Evolutionary conservation across 140 eudicot species (phyloP), one percentile per base, ranked within the genome.

Genomic region (Cichorium intybus): DNA sequence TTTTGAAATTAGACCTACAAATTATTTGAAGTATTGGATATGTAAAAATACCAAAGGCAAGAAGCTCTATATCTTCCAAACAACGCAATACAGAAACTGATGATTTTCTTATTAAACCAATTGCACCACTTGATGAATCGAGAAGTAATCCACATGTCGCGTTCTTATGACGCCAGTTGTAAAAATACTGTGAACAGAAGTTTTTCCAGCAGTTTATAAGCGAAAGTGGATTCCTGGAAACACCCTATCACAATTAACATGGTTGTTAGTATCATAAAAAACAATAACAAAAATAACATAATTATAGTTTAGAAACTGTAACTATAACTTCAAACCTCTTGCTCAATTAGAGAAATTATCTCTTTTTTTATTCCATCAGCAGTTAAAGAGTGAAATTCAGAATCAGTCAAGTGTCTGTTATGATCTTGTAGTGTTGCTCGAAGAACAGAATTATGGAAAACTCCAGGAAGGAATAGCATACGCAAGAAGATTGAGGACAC

Each of bases 381-480:
- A 41, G 90, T 85, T 28, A 93, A 71, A 20, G 95, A 82, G 63
- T 77, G 60, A 80, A 93, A 85, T 70, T 84, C 97, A 0, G 87
- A 79, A 77, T 93, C 95, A 26, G 90, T 77, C 62, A 87, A 79
- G 78, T 83, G 94, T 75, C 80, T 93, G 80, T 82, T 82, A 72
- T 84, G 93, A 70, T 88, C 83, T 66, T 79, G 86, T 43, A 93
- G 73, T 47, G 95, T 88, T 62, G 71, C 81, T 35, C 90, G 90
- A 26, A 93, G 71, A 62, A 71, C 88, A 45, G 76, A 58, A 75
- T 56, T 71, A 62, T 85, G 85, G 75, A 81, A 75, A 67, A 88
- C 83, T n/a, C 95, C 99, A 0, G 97, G 96, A 81, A 73, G 86
- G 77, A 93, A 87, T 64, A 93, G 85, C 75, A 82, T 77, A 45